Conservation (phyloP, 192 early-diverging fungal genomes). For the Spinellus fusiger region DNA sequence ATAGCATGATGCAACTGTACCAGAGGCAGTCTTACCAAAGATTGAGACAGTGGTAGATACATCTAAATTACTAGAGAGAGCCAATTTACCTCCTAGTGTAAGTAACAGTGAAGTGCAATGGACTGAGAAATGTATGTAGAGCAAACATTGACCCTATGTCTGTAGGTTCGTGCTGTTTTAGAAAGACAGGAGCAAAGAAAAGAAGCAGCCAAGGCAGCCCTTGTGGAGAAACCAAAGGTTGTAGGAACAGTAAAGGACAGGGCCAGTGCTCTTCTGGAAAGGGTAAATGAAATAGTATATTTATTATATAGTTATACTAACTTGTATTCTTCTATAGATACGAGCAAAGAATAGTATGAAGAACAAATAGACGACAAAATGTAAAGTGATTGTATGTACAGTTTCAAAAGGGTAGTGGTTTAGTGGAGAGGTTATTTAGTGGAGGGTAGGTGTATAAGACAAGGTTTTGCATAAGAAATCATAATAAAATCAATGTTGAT, state of each 20-base stretch:
- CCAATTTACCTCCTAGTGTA: slow-evolving; percentile 8
- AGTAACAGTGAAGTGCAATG: background rate
- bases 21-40: slow-evolving; percentile 5
- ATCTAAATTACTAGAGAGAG: background rate
- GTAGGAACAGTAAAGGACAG: slow-evolving; percentile 8
- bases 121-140: background rate
- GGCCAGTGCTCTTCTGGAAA: slow-evolving; percentile 9
- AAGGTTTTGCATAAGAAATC: too few relatives aligned
- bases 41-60: slow-evolving; percentile 1
- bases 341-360: too few relatives aligned
- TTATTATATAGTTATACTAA: too few relatives aligned
- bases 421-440: too few relatives aligned
- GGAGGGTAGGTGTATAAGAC: too few relatives aligned
- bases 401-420: too few relatives aligned
- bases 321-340: too few relatives aligned
- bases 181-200: slow-evolving; percentile 1
- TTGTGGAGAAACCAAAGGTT: background rate
- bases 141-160: background rate
- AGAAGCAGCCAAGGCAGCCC: background rate
- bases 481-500: too few relatives aligned
- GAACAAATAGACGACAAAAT: too few relatives aligned
- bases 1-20: slow-evolving; percentile 9
- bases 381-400: too few relatives aligned
- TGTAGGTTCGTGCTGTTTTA: background rate
- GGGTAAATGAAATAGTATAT: too few relatives aligned